Conservation (phyloP, 768 basidiomycete genomes). For the Rhodotorula taiwanensis region DNA sequence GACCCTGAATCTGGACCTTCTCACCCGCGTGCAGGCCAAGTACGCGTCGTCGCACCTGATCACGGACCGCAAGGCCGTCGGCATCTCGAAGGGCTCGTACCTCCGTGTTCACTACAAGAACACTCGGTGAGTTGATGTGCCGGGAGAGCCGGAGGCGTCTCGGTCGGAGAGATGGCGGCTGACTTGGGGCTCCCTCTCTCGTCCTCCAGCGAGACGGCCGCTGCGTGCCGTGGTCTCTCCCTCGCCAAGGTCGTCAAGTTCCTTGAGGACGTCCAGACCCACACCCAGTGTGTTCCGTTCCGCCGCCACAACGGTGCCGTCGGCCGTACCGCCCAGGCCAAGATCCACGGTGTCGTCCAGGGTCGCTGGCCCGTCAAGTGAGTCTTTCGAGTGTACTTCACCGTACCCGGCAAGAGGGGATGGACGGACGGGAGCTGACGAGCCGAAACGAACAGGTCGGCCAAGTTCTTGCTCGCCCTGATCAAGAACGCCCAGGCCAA, state of each 20-base stretch:
- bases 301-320: constrained; percentile 91
- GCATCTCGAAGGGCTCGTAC: constrained; percentile 47
- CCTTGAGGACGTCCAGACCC: constrained; percentile 86
- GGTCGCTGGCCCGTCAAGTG: constrained; percentile 99
- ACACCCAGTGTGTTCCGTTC: constrained; percentile 96
- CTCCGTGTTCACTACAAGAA: constrained; percentile 99
- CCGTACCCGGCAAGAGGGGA: background rate
- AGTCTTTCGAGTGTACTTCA: too few relatives aligned
- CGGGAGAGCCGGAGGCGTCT: too few relatives aligned
- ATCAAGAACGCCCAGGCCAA: constrained; percentile 99
- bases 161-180: background rate
- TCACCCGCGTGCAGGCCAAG: constrained; percentile 14
- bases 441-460: too few relatives aligned
- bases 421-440: background rate
- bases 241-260: constrained; percentile 91
- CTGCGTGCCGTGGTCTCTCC: constrained; percentile 83
- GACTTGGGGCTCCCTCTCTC: background rate
- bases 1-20: background rate
- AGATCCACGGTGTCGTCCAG: constrained; percentile 39
- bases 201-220: constrained; percentile 66
- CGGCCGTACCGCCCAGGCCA: constrained; percentile 43
- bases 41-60: constrained; percentile 37
- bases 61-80: constrained; percentile 40
- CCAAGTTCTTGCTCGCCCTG: constrained; percentile 86
- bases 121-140: constrained; percentile 51